phyloP scores from a whole-genome alignment of 2,329 filamentous ascomycete species.

The Colletotrichum godetiae region DNA sequence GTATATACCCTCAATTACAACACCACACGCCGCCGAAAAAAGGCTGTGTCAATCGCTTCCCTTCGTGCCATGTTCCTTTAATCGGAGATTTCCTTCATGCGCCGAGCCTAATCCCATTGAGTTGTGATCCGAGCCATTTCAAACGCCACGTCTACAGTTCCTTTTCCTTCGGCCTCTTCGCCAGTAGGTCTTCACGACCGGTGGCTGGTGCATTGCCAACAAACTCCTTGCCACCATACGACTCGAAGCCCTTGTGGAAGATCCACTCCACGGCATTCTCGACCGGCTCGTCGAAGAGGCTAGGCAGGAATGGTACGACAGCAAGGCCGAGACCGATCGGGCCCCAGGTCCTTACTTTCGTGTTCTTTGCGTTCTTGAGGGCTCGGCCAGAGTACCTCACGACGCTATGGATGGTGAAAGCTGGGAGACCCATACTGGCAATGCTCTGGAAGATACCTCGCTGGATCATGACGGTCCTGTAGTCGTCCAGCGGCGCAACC shows the following conservation, averaged over 20 bases:
- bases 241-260: conserved; percentile 85
- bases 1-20: conserved; percentile 32
- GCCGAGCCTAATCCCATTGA: conserved; percentile 19
- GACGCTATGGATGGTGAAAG: conserved; percentile 92
- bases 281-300: conserved; percentile 90
- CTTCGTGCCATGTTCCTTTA: not conserved
- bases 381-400: conserved; percentile 89
- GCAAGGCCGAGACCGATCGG: conserved; percentile 87
- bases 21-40: conserved; percentile 8
- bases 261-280: conserved; percentile 91
- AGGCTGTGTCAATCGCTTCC: not conserved
- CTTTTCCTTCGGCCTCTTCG: conserved; percentile 43
- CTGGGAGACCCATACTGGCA: conserved; percentile 93
- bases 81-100: conserved; percentile 24
- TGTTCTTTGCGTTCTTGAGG: conserved; percentile 85
- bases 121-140: conserved; percentile 12
- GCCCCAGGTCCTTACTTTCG: conserved; percentile 81
- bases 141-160: conserved; percentile 22
- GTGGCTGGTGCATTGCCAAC: conserved; percentile 66
- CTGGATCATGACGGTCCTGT: conserved; percentile 89
- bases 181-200: conserved; percentile 62
- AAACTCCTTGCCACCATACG: conserved; percentile 72
- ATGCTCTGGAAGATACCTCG: conserved; percentile 89
- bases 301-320: conserved; percentile 85
- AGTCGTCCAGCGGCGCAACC: conserved; percentile 85